A percentile compares a stretch with the other conserved stretches of the same genome.
Evolutionary conservation across 768 basidiomycete species (phyloP).

Genomic region (Suillus luteus): DNA sequence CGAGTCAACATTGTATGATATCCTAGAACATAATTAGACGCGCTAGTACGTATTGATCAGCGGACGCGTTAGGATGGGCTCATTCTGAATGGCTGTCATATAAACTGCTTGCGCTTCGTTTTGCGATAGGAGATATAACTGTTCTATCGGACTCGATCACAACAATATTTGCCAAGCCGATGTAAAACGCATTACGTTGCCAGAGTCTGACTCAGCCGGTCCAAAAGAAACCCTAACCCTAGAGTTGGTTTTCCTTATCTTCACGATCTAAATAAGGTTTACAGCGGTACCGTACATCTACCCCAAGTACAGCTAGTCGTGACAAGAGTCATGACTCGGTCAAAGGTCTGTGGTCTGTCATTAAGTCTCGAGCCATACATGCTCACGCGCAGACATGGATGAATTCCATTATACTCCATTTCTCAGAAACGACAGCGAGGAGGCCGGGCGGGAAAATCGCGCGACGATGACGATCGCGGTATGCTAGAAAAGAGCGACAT

Average conservation of each 20-base stretch:
- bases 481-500: conserved; percentile 62
- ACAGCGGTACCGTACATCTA: too few relatives aligned
- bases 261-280: background rate
- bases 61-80: conserved; percentile 93
- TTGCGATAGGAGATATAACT: conserved; percentile 60
- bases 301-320: background rate
- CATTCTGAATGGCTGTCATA: conserved; percentile 76
- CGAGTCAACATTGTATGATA: conserved; percentile 85
- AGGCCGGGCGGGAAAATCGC: conserved; percentile 18
- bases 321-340: conserved; percentile 10
- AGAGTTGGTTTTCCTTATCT: conserved; percentile 4
- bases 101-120: conserved; percentile 74
- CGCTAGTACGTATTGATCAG: too few relatives aligned
- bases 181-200: too few relatives aligned
- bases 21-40: conserved; percentile 55
- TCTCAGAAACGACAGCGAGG: conserved; percentile 24
- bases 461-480: conserved; percentile 48
- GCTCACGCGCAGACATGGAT: conserved; percentile 2
- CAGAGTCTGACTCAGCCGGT: too few relatives aligned
- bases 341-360: conserved; percentile 10
- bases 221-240: conserved; percentile 10
- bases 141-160: too few relatives aligned
- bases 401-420: background rate
- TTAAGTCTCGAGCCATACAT: background rate
- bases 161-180: too few relatives aligned